Conservation (phyloP, 139 green algal genomes). For the Tetraselmis chui region DNA sequence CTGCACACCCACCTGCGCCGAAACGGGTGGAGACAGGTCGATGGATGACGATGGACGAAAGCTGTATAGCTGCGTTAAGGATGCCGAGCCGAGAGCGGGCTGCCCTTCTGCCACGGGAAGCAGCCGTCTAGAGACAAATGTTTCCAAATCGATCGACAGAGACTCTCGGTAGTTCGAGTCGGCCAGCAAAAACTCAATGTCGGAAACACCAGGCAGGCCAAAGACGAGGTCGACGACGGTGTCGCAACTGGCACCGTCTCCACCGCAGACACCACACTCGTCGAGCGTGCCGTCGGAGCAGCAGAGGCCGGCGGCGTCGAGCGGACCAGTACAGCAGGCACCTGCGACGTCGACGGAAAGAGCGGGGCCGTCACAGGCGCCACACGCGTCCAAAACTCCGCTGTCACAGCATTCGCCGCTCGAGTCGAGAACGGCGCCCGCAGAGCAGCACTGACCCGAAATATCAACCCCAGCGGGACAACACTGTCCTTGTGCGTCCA, state of each 20-base stretch:
- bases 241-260: not conserved
- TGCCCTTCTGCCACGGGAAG: not conserved
- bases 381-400: not conserved
- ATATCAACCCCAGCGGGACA: not conserved
- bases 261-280: not conserved
- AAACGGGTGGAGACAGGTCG: not conserved
- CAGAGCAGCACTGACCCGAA: not conserved
- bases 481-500: not conserved
- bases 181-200: not conserved
- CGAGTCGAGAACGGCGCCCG: not conserved
- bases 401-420: not conserved
- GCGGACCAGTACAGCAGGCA: not conserved
- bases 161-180: not conserved
- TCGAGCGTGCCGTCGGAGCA: not conserved
- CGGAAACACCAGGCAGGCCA: not conserved
- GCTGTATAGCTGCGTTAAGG: not conserved
- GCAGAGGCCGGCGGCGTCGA: not conserved
- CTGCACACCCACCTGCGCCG: not conserved
- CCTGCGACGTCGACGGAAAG: not conserved
- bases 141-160: not conserved
- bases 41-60: too few relatives aligned
- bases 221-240: not conserved
- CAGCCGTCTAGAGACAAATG: not conserved
- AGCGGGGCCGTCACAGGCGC: not conserved
- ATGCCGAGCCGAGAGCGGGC: too few relatives aligned